A percentile compares a stretch with the other conserved stretches of the same genome.
phyloP scores from a whole-genome alignment of 345 rosid species.

The Lenwebbia sp. region DNA sequence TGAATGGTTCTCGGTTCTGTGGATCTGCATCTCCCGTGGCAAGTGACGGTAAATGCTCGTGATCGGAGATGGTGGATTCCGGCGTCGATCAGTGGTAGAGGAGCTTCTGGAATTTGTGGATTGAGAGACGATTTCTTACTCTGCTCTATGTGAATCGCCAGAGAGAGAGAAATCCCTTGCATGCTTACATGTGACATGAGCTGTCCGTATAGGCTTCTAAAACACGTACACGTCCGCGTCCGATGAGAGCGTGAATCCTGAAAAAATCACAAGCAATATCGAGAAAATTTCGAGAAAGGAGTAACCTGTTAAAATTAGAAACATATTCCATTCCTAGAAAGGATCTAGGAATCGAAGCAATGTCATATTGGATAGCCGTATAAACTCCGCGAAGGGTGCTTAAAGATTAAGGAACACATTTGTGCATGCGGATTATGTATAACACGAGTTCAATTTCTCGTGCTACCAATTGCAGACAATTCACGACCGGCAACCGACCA shows the following conservation, averaged over 20 bases:
- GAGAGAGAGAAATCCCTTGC: no score
- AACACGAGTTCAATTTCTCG: fast-evolving
- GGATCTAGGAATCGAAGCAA: not conserved
- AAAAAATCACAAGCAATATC: no score
- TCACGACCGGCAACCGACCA: fast-evolving
- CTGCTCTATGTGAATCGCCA: no score
- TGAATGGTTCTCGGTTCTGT: fast-evolving
- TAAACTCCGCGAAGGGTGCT: fast-evolving
- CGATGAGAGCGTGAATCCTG: no score
- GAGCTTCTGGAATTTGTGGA: not conserved
- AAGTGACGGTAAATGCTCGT: not conserved
- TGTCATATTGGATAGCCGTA: not conserved
- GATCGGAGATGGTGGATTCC: not conserved
- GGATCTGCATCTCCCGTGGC: not conserved
- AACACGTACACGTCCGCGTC: no score
- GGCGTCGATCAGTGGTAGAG: not conserved
- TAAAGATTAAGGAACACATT: not conserved
- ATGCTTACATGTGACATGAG: no score
- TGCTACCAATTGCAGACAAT: not conserved
- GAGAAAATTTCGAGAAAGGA: no score
- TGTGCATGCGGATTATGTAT: fast-evolving
- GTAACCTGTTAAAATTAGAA: no score
- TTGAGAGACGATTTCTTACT: no score
- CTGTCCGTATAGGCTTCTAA: no score
- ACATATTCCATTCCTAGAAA: not conserved